A percentile compares a stretch with the other conserved stretches of the same genome.
Evolutionary conservation across 768 basidiomycete species (phyloP).

Genomic region (Boletellus ananas): DNA sequence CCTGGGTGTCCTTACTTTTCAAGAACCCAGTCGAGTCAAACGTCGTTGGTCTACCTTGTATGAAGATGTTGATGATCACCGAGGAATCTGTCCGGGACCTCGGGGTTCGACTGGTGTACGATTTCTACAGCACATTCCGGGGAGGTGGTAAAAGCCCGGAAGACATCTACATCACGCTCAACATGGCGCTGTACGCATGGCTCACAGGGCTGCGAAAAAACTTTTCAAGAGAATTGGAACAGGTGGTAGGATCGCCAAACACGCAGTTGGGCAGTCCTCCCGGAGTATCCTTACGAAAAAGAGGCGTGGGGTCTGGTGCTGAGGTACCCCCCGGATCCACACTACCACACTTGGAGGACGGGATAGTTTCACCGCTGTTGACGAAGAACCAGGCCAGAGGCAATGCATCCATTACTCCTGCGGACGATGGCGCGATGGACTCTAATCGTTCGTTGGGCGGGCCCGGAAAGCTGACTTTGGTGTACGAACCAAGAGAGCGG

Average conservation of each 20-base stretch:
- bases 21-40: slow-evolving; percentile 63
- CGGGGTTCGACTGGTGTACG: slow-evolving; percentile 50
- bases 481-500: slow-evolving; percentile 55
- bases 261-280: slow-evolving; percentile 37
- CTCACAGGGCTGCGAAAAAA: slow-evolving; percentile 74
- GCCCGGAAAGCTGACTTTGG: slow-evolving; percentile 27
- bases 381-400: slow-evolving; percentile 10
- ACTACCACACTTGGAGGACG: slow-evolving; percentile 8
- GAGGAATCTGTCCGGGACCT: slow-evolving; percentile 49
- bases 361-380: neutral
- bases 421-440: slow-evolving; percentile 12
- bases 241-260: slow-evolving; percentile 57
- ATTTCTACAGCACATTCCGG: slow-evolving; percentile 70
- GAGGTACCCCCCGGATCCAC: slow-evolving; percentile 11
- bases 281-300: slow-evolving; percentile 35
- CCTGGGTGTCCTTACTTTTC: slow-evolving; percentile 60
- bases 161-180: slow-evolving; percentile 83
- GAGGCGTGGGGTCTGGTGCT: slow-evolving; percentile 16
- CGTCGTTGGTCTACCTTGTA: slow-evolving; percentile 77
- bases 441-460: neutral
- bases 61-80: slow-evolving; percentile 78
- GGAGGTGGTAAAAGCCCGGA: slow-evolving; percentile 54
- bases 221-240: slow-evolving; percentile 73
- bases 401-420: neutral
- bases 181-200: slow-evolving; percentile 80